Conservation (phyloP, 805 yeast genomes). For the Yueomyces sp. region DNA sequence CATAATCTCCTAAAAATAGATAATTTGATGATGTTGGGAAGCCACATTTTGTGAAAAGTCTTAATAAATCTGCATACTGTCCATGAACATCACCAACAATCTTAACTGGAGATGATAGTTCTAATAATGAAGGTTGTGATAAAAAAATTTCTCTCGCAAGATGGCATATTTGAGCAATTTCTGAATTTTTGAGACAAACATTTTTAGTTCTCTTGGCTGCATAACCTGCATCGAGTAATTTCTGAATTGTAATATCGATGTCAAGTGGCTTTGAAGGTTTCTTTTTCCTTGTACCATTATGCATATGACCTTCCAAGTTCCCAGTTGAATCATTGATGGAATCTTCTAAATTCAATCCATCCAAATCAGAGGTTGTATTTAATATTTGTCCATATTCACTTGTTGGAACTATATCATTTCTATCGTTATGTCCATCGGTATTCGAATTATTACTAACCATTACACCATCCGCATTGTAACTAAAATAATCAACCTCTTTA, state of each 20-base stretch:
- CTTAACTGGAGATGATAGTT: conserved; percentile 70
- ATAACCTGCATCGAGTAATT: conserved; percentile 90
- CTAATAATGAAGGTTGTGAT: conserved; percentile 81
- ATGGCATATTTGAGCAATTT: conserved; percentile 75
- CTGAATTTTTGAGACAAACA: conserved; percentile 80
- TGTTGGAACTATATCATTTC: not conserved
- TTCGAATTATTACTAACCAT: not conserved
- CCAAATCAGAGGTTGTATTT: not conserved
- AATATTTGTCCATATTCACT: not conserved
- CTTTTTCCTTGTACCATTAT: conserved; percentile 6
- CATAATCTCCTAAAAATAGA: conserved; percentile 90
- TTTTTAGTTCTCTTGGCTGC: conserved; percentile 85
- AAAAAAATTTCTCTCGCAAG: conserved; percentile 81
- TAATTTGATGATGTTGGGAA: conserved; percentile 92
- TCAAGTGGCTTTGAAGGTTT: conserved; percentile 29
- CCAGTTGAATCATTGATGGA: not conserved
- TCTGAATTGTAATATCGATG: conserved; percentile 81
- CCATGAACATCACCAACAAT: conserved; percentile 94
- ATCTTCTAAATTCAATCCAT: not conserved
- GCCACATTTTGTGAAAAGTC: conserved; percentile 91
- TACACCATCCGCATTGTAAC: not conserved
- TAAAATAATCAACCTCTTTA: conserved; percentile 12
- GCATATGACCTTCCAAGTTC: not conserved
- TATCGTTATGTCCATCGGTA: not conserved
- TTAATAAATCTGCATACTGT: conserved; percentile 80